Base-by-base conservation (phyloP, 805 yeast genomes). In the Myxozyma udenii region DNA sequence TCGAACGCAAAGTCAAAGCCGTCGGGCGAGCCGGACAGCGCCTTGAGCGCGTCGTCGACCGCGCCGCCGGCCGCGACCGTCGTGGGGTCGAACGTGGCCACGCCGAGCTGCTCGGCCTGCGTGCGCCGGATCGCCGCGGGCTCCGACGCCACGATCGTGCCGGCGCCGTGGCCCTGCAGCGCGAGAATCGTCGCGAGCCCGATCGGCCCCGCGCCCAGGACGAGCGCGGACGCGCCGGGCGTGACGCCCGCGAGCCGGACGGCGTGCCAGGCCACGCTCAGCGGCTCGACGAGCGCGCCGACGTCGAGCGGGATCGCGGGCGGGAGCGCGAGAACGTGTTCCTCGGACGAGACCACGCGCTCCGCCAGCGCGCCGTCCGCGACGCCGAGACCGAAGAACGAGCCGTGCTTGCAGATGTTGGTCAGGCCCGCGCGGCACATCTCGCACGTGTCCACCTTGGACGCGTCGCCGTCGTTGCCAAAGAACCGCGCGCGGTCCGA, bases 181-280 rank as follows among this genome's bases (percentile, higher is more conserved):
- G 79, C 77, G 45, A 79, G 68, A 18, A 78, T 72, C 4, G 77
- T 71, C 14, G 79, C 72, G 16, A 77, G 61, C 1, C 81, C 81
- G 60, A 78, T 76, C 3, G 81, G 79, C n/a, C 82, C 82, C 11
- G 75, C 78, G 12, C 81, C 82, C 16, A 76, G 56, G n/a, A 78
- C 68, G 23, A 77, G 63, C 2, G 80, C 82, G 4, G 74, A 64
- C 35, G 74, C 70, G 19, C 80, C 81, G 7, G 61, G 65, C 47
- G 64, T 50, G 57, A 76, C 68, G 6, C 66, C 65, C 0, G 77
- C 65, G 21, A 68, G 68, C 53, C 74, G 61, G 2, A 75, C 78
- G 0, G 83, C 83, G 60, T 81, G 85, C 77, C 80, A 79, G 1
- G 83, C 75, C 16, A 80, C 84, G 5, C 80, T 69, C 38, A 80